Percentiles rank a stretch among this genome's conserved stretches.
These are phyloP conservation scores for Exophiala mesophila DNA, from an alignment of 2,329 filamentous ascomycete species.

Conservation along the genomic window DNA sequence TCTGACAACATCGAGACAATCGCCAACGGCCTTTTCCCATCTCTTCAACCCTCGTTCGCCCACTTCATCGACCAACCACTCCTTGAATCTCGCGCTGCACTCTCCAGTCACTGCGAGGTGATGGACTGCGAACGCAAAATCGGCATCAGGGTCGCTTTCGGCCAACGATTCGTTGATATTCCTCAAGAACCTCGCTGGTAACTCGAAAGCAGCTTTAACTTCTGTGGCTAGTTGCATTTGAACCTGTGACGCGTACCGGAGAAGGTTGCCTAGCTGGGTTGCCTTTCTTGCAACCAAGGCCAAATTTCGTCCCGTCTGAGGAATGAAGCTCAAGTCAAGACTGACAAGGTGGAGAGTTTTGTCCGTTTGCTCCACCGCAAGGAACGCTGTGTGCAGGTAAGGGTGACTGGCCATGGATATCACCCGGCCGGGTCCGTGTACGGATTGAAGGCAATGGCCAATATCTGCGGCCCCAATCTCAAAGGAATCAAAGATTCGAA, in stretches of 20 bases:
- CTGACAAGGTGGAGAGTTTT: constrained; percentile 58
- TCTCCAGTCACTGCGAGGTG: constrained; percentile 81
- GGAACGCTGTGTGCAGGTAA: constrained; percentile 67
- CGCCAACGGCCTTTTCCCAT: constrained; percentile 83
- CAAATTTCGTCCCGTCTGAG: constrained; percentile 65
- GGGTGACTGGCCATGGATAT: constrained; percentile 66
- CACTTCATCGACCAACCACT: constrained; percentile 84
- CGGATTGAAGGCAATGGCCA: constrained; percentile 40
- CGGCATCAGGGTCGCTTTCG: constrained; percentile 46
- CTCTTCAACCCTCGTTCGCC: constrained; percentile 81
- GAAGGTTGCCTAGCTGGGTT: constrained; percentile 77
- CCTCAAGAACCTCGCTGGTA: constrained; percentile 71
- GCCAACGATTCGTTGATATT: constrained; percentile 71
- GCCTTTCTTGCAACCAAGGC: constrained; percentile 81
- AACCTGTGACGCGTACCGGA: constrained; percentile 78
- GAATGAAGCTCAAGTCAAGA: constrained; percentile 78
- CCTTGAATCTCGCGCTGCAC: constrained; percentile 67
- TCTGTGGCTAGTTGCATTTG: constrained; percentile 74
- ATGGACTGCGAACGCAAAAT: constrained; percentile 71
- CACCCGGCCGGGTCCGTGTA: constrained; percentile 39
- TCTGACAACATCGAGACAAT: constrained; percentile 72
- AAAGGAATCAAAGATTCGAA: constrained; percentile 83
- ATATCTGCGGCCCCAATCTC: constrained; percentile 64
- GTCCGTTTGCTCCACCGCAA: constrained; percentile 47
- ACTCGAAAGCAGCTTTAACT: constrained; percentile 75